Evolutionary conservation across 2,329 filamentous ascomycete species (phyloP).

Genomic region (Phialemonium atrogriseum): DNA sequence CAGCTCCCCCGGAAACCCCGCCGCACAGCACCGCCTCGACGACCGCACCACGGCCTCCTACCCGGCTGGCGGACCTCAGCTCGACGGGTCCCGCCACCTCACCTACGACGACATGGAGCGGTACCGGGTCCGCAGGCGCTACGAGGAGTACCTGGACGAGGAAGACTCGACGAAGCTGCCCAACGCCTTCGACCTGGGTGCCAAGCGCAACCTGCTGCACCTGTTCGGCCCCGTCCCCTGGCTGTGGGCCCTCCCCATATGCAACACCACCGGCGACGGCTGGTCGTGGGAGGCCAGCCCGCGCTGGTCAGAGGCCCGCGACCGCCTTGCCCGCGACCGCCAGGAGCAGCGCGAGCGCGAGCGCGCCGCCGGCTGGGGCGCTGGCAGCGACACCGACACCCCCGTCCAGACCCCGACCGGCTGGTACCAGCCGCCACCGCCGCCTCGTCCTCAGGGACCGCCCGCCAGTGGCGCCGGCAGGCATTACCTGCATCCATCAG

Average conservation of each 20-base stretch:
- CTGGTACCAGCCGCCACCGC: no score
- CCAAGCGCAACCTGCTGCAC: constrained; percentile 68
- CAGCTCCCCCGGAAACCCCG: constrained; percentile 3
- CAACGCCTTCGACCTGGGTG: constrained; percentile 87
- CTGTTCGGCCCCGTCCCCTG: constrained; percentile 68
- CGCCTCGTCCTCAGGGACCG: no score
- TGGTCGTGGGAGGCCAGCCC: constrained; percentile 88
- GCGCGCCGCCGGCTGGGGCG: constrained; percentile 59
- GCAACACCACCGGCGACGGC: constrained; percentile 82
- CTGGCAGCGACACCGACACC: constrained; percentile 11
- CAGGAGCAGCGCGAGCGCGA: constrained; percentile 56
- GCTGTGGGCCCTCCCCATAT: constrained; percentile 74
- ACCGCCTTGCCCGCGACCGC: constrained; percentile 50
- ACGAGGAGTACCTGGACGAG: constrained; percentile 76
- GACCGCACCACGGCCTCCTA: constrained; percentile 1
- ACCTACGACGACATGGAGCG: constrained; percentile 49
- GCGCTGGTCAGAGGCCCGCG: constrained; percentile 66
- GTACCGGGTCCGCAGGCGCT: constrained; percentile 43
- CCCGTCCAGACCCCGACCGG: constrained; percentile 10
- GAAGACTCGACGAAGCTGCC: constrained; percentile 81
- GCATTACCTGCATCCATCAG: constrained; percentile 19
- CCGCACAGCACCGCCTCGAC: constrained; percentile 5
- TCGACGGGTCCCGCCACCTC: constrained; percentile 32
- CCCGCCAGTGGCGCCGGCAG: constrained; percentile 19
- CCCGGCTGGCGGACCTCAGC: constrained; percentile 7